Base-by-base conservation (phyloP, 768 basidiomycete species). In the Mrakia frigida region DNA sequence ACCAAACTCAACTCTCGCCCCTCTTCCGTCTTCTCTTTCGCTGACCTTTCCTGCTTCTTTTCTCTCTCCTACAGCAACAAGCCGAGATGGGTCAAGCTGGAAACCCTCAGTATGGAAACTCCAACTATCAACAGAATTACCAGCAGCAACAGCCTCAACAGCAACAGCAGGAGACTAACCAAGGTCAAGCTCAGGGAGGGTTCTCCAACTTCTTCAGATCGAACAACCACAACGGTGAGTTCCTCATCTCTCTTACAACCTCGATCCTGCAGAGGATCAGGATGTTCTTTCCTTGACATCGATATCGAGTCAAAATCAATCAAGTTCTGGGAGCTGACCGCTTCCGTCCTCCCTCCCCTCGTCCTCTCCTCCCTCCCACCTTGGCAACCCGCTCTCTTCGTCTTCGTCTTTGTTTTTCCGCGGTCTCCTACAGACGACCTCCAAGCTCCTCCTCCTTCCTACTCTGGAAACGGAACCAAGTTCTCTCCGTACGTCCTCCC, bases 41-140 rank as follows among this genome's bases (percentile, higher is more conserved):
- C 46, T 50, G 16, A 50, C 46, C 46, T 50, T 6, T 50, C 18
- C 46, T 43, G 43, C 18, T 50, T 2, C 13, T 21, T 21, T 1
- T 6, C 13, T 50, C 6, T 50, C 46, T 2, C 21, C 46, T 41
- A 35, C 53, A 73, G 14, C 72, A 73, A 43, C 59, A 60, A 35
- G 37, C 33, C 9, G 37, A 73, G 39, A 43, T 63, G 39, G 72
- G 72, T 39, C 72, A 73, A 37, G 61, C 31, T 14, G 61, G 28
- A 37, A 35, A 63, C 14, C 61, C 59, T 14, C 59, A 60, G 59
- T 63, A 63, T 33, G 61, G 61, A n/a, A 50, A 50, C 56, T 25
- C n/a, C 56, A 56, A 56, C 56, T 28, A 25, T 11, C 56, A 50
- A 18, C 46, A 50, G 6, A 50, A n/a, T 10, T 56, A 56, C 56